Base-by-base conservation (phyloP, 805 yeast genomes). In the Candida koratica region DNA sequence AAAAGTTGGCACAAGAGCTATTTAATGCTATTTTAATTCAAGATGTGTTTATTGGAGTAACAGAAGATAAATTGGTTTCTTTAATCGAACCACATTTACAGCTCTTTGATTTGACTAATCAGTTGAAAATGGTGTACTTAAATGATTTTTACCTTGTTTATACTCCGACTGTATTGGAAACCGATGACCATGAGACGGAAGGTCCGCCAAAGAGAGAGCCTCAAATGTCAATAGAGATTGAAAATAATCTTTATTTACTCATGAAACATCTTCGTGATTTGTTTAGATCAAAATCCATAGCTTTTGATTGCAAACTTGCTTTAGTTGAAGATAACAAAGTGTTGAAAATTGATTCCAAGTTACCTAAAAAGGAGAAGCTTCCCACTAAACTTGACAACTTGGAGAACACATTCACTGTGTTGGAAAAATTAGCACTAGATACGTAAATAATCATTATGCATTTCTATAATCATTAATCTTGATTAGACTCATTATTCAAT, bases 11-110 rank as follows among this genome's bases (percentile, higher is more conserved):
- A 6, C 36, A 34, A 5, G 46, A 45, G 20, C 35, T 50, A 27
- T 74, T 52, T 56, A 81, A 81, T 54, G 77, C 83, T 1, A 61
- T 82, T 34, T 47, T 73, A 11, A 67, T 83, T 9, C 60, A 61
- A 23, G 79, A 75, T 37, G 63, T 76, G 3, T 71, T 73, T 25
- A 61, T 71, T 33, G 85, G 84, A n/a, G 42, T 41, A 1, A 69
- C 77, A 0, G 24, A 18, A 7, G 37, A 32, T 48, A 36, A 23
- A 22, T 16, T 36, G 14, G 70, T 65, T 32, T 47, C 40, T 0
- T 49, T 55, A 7, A 51, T 71, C 12, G 30, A 18, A 10, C 44
- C 44, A 3, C 31, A 54, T 7, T 47, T 58, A 14, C 55, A 56
- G 9, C 39, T 42, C 7, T 42, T 38, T 17, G 11, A 19, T 8